These are phyloP conservation scores for Mycosphaerelloides madeirae DNA, from an alignment of 2,329 filamentous ascomycete species.

Conservation along the genomic window DNA sequence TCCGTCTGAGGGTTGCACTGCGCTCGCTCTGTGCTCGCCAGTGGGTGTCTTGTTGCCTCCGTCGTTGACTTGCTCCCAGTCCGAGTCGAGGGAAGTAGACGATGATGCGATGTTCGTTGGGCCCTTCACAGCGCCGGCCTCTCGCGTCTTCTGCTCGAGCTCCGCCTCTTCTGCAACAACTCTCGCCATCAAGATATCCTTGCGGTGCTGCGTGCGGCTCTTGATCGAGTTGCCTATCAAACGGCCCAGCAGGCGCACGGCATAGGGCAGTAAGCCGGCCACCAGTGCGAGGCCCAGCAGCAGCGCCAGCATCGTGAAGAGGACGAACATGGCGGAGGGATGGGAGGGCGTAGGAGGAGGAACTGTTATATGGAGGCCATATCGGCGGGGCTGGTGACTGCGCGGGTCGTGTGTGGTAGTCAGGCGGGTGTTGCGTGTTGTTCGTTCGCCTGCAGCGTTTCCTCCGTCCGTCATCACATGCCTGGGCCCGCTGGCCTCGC, in stretches of 20 bases:
- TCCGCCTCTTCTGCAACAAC: slow-evolving; percentile 26
- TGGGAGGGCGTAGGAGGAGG: neutral
- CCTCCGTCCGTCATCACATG: neutral
- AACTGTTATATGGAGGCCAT: neutral
- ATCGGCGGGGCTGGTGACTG: neutral
- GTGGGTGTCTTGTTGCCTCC: slow-evolving; percentile 42
- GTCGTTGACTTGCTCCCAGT: slow-evolving; percentile 64
- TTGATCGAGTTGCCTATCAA: slow-evolving; percentile 25
- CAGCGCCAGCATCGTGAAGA: slow-evolving; percentile 19
- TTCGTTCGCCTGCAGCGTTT: neutral
- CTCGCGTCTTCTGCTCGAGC: slow-evolving; percentile 6
- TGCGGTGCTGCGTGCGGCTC: slow-evolving; percentile 28
- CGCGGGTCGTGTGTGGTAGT: too few relatives aligned
- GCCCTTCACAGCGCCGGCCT: slow-evolving; percentile 4
- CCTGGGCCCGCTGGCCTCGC: neutral
- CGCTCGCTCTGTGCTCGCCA: slow-evolving; percentile 40
- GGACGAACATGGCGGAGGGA: slow-evolving; percentile 5
- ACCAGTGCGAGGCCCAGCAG: slow-evolving; percentile 21
- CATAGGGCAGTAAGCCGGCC: slow-evolving; percentile 23
- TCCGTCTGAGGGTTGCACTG: slow-evolving; percentile 36
- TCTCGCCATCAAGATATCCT: slow-evolving; percentile 28
- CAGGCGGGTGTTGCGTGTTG: too few relatives aligned
- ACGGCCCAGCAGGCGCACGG: slow-evolving; percentile 21
- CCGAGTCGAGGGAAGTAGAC: slow-evolving; percentile 50
- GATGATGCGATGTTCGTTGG: slow-evolving; percentile 11